Percentiles rank a stretch among this genome's conserved stretches.
phyloP scores from a whole-genome alignment of 2,329 filamentous ascomycete species.

The Diaporthe citri region DNA sequence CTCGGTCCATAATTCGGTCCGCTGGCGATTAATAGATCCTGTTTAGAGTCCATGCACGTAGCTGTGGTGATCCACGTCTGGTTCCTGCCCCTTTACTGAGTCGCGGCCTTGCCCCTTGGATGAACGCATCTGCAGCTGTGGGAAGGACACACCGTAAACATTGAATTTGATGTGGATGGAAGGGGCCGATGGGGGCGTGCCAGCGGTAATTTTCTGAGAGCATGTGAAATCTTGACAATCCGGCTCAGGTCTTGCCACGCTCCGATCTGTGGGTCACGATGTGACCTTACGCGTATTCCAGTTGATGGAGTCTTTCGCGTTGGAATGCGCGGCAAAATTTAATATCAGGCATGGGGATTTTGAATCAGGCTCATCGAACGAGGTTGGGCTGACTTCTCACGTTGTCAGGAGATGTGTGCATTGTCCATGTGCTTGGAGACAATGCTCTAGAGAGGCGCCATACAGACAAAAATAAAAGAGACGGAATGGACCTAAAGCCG shows the following conservation, averaged over 20 bases:
- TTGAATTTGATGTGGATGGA: neutral
- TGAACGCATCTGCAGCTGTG: neutral
- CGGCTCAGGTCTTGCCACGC: neutral
- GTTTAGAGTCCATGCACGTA: neutral
- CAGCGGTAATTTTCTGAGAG: neutral
- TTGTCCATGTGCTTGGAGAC: neutral
- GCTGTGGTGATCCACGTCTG: neutral
- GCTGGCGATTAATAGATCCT: conserved; percentile 7
- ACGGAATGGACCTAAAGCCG: neutral
- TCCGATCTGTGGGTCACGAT: neutral
- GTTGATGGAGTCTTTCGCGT: neutral
- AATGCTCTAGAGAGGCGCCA: neutral
- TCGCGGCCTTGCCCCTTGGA: neutral
- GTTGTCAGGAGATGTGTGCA: neutral
- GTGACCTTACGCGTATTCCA: neutral
- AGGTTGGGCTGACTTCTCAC: neutral
- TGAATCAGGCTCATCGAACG: neutral
- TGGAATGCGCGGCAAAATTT: neutral
- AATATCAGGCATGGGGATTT: neutral
- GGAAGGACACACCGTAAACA: neutral
- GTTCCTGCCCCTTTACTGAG: conserved; percentile 16
- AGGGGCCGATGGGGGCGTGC: neutral
- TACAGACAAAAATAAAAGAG: neutral
- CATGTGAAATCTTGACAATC: neutral
- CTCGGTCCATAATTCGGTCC: conserved; percentile 25